Conservation (phyloP, 78 protist species). For the Capsaspora owczarzaki region DNA sequence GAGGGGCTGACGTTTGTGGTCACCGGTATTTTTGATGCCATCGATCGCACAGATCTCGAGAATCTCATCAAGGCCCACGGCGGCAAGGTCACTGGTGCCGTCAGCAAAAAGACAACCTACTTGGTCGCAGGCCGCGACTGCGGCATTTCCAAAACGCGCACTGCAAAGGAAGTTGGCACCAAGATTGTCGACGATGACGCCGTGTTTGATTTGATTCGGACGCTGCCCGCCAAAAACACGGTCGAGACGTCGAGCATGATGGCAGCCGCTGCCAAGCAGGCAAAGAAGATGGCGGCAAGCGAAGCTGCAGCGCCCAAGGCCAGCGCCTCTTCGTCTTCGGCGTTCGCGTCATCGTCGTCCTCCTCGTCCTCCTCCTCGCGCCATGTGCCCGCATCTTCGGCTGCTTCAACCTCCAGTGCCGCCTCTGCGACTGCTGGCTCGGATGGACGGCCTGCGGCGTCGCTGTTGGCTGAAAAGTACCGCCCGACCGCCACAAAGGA, state of each 20-base stretch:
- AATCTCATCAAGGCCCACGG: constrained; percentile 22
- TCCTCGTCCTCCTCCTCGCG: background rate
- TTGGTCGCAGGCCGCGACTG: constrained; percentile 44
- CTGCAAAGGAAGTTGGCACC: constrained; percentile 7
- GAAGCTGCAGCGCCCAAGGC: background rate
- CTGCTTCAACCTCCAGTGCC: background rate
- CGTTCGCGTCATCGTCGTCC: background rate
- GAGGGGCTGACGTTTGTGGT: constrained; percentile 11
- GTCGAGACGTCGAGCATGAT: background rate
- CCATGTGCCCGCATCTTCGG: background rate
- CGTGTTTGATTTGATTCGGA: constrained; percentile 29
- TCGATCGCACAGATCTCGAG: background rate
- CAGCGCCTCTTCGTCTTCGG: background rate
- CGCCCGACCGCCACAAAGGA: constrained; percentile 47
- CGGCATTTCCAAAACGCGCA: constrained; percentile 38
- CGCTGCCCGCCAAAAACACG: background rate
- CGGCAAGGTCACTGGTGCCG: background rate
- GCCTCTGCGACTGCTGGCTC: no score
- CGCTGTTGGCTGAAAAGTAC: constrained; percentile 31
- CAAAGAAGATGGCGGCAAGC: background rate
- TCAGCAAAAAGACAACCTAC: constrained; percentile 16
- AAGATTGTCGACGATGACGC: constrained; percentile 54
- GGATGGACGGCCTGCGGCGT: background rate
- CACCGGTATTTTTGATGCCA: constrained; percentile 25
- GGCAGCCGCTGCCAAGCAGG: background rate